Percentiles rank a stretch among this genome's conserved stretches.
These are phyloP conservation scores for Lichtheimia corymbifera DNA, from an alignment of 371 early-diverging fungal genomes.

Conservation along the genomic window DNA sequence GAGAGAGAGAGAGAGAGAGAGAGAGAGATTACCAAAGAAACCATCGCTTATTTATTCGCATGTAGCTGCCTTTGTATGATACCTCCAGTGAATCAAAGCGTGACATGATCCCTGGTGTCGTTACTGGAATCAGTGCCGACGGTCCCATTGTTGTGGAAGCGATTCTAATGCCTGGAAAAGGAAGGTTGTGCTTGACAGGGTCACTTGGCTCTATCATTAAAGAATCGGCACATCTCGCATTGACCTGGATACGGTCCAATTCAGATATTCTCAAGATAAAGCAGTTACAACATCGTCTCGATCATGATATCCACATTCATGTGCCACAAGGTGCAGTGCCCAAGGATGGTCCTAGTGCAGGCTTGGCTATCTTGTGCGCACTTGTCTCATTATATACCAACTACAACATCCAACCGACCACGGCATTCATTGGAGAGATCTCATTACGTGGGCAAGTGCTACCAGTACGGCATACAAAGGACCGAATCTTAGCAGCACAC, in stretches of 20 bases:
- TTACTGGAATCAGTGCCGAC: conserved; percentile 72
- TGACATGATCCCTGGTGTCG: conserved; percentile 42
- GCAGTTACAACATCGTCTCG: too few relatives aligned
- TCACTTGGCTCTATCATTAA: conserved; percentile 85
- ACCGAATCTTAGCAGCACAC: conserved; percentile 86
- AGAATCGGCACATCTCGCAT: conserved; percentile 80
- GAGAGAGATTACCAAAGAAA: too few relatives aligned
- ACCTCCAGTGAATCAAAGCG: conserved; percentile 33
- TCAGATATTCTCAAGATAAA: too few relatives aligned
- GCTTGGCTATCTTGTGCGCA: conserved; percentile 40
- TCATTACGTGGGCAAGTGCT: conserved; percentile 82
- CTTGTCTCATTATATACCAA: conserved; percentile 76
- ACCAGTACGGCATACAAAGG: conserved; percentile 87
- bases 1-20: too few relatives aligned
- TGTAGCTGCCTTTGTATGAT: conserved; percentile 76
- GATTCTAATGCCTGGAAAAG: conserved; percentile 74
- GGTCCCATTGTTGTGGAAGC: conserved; percentile 82
- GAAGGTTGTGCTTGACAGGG: conserved; percentile 65
- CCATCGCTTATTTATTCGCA: conserved; percentile 43
- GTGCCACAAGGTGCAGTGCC: conserved; percentile 72
- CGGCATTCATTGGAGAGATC: conserved; percentile 89
- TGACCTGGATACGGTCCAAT: conserved; percentile 75
- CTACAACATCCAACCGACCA: conserved; percentile 55
- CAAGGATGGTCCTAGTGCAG: conserved; percentile 62
- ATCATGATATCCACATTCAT: conserved; percentile 83